Evolutionary conservation across 306 rosid species (phyloP).

Genomic region (Glycine soja): DNA sequence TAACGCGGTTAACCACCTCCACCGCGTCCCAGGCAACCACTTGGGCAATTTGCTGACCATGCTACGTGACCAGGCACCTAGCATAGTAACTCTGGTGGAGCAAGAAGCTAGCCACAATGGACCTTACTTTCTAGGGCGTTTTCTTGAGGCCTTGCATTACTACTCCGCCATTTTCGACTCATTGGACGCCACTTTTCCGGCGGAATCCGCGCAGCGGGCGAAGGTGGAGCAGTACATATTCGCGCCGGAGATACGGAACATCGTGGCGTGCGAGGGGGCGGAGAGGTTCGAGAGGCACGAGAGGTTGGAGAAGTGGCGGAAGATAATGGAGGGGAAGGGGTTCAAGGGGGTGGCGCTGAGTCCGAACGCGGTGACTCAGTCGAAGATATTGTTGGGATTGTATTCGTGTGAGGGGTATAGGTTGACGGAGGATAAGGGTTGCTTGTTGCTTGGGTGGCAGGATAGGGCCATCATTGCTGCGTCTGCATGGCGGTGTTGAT

Average conservation of each 20-base stretch:
- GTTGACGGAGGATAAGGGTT: conserved; percentile 84
- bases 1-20: conserved; percentile 78
- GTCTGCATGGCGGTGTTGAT: conserved; percentile 89
- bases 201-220: conserved; percentile 80
- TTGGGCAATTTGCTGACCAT: conserved; percentile 68
- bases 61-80: conserved; percentile 90
- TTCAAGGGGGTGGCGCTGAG: conserved; percentile 78
- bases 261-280: conserved; percentile 78
- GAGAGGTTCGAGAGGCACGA: conserved; percentile 88
- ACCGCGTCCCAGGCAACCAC: conserved; percentile 62
- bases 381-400: conserved; percentile 79
- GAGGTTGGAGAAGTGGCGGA: conserved; percentile 93
- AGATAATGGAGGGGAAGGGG: conserved; percentile 87
- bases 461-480: conserved; percentile 82
- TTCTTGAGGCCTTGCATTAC: conserved; percentile 81
- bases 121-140: conserved; percentile 82
- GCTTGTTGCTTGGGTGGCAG: conserved; percentile 92
- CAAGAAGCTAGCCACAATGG: conserved; percentile 95
- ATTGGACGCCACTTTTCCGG: conserved; percentile 82
- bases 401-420: conserved; percentile 86
- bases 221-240: conserved; percentile 94
- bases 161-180: conserved; percentile 92
- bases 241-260: conserved; percentile 86
- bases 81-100: conserved; percentile 77
- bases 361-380: conserved; percentile 90